These are phyloP conservation scores for Sindora glabra DNA, from an alignment of 306 rosid species.

Conservation along the genomic window DNA sequence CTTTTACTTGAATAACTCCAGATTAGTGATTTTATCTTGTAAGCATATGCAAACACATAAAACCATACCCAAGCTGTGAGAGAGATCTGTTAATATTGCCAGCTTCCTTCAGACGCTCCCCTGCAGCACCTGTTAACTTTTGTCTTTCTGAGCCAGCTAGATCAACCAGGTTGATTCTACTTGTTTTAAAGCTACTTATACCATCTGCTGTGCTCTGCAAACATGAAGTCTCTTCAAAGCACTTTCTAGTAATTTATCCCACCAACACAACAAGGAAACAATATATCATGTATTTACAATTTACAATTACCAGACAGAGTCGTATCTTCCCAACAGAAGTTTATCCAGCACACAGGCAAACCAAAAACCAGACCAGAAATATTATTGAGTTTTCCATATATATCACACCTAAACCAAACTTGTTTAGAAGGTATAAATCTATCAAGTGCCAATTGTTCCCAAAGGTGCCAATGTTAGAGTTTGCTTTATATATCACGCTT, in stretches of 20 bases:
- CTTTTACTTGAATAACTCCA: too few relatives aligned
- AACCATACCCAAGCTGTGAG: slow-evolving; percentile 95
- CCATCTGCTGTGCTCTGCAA: slow-evolving; percentile 75
- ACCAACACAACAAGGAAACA: slow-evolving; percentile 8
- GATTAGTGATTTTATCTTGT: too few relatives aligned
- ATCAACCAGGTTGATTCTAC: slow-evolving; percentile 97
- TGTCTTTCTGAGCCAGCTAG: slow-evolving; percentile 98
- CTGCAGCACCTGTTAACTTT: slow-evolving; percentile 88
- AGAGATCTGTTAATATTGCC: slow-evolving; percentile 96
- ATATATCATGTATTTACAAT: neutral
- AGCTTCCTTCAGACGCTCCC: slow-evolving; percentile 97
- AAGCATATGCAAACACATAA: neutral
- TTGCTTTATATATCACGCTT: too few relatives aligned
- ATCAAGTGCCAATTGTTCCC: too few relatives aligned
- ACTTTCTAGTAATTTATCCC: slow-evolving; percentile 4
- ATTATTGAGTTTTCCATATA: neutral
- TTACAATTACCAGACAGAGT: neutral
- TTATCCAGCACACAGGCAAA: neutral
- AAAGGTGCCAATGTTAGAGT: too few relatives aligned
- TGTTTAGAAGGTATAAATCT: neutral
- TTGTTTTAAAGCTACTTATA: slow-evolving; percentile 78
- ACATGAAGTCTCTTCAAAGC: slow-evolving; percentile 24
- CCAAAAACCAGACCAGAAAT: neutral
- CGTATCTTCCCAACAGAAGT: slow-evolving; percentile 6
- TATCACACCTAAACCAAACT: neutral